A percentile compares a stretch with the other conserved stretches of the same genome.
Conservation (phyloP, 495 filamentous ascomycete species). For the Lepraria neglecta region DNA sequence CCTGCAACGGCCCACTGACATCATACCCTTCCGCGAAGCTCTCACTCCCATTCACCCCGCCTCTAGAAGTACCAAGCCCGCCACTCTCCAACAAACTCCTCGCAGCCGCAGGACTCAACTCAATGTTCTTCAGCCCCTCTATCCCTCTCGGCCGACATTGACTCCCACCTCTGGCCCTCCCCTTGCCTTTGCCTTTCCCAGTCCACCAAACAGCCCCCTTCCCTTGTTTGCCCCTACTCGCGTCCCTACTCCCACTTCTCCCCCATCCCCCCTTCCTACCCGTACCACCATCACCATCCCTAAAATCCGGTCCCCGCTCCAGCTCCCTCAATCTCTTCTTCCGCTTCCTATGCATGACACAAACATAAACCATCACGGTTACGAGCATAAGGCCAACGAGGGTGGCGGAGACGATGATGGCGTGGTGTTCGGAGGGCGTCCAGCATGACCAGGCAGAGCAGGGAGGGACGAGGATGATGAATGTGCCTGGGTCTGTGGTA, state of each 20-base stretch:
- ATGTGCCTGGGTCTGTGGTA: background rate
- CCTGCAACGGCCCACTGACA: background rate
- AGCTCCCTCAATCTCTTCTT: background rate
- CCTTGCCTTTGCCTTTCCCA: background rate
- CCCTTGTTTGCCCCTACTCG: background rate
- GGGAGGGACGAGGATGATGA: slow-evolving; percentile 4
- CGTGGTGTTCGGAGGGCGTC: slow-evolving; percentile 1
- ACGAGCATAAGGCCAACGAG: slow-evolving; percentile 4
- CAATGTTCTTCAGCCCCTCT: slow-evolving; percentile 1
- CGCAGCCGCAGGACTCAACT: slow-evolving; percentile 1
- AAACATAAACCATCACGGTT: background rate
- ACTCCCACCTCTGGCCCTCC: background rate
- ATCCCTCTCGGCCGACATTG: background rate
- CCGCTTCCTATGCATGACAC: background rate
- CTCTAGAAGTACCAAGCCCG: background rate
- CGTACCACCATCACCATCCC: background rate
- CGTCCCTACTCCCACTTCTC: background rate
- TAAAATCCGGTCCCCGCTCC: slow-evolving; percentile 4
- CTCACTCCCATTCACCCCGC: background rate
- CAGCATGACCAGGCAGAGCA: slow-evolving; percentile 2
- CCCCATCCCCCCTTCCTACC: background rate
- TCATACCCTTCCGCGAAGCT: background rate
- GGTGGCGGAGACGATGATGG: slow-evolving; percentile 8
- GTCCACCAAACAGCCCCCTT: too few relatives aligned
- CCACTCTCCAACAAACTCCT: slow-evolving; percentile 7